Base-by-base conservation (phyloP, 2,329 filamentous ascomycete species). In the Penicillium thymicola region DNA sequence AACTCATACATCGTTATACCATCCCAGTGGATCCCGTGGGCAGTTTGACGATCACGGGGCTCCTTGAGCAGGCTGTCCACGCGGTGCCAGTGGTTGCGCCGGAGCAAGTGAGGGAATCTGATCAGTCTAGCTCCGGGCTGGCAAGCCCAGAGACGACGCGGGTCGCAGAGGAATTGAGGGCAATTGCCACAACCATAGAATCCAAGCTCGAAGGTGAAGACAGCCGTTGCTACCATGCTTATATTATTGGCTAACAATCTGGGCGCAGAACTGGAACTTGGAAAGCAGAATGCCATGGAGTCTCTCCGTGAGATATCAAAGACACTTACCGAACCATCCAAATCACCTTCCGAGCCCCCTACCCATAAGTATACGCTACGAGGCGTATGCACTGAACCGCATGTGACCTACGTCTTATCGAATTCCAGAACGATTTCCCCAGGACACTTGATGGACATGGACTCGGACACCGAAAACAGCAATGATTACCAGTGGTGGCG, bases 371-470 rank as follows among this genome's bases (percentile, higher is more conserved):
- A 86, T 65, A 79, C 78, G 1, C 75, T 87, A 23, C 79, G 80
- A 43, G 84, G 84, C 28, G 80, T 86, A 5, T 82, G 82, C 37
- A 86, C 83, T 4, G 77, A 81, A 47, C 77, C 81, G 1, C 79
- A 82, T 63, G 77, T 85, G 27, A 82, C 80, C 34, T 87, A 86
- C 62, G 69, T 87, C 16, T 74, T 84, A 18, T 75, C 76, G 27
- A 75, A 73, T 6, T 70, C 63, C 13, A 65, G 51, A 4, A 37
- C 59, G 9, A 55, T 60, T n/a, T 47, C 50, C 16, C 61, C 71
- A 25, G 54, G 61, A 2, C 57, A 67, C 60, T 61, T 61, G 43
- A 71, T 72, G 48, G 70, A 75, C 46, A 62, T 72, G 23, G 65
- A 69, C 28, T 60, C 57, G 21, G 65, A 68, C 28, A 61, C 56